Evolutionary conservation across 2,329 filamentous ascomycete species (phyloP), one percentile per base, ranked within the genome.

Genomic region (Sporothrix schenckii): DNA sequence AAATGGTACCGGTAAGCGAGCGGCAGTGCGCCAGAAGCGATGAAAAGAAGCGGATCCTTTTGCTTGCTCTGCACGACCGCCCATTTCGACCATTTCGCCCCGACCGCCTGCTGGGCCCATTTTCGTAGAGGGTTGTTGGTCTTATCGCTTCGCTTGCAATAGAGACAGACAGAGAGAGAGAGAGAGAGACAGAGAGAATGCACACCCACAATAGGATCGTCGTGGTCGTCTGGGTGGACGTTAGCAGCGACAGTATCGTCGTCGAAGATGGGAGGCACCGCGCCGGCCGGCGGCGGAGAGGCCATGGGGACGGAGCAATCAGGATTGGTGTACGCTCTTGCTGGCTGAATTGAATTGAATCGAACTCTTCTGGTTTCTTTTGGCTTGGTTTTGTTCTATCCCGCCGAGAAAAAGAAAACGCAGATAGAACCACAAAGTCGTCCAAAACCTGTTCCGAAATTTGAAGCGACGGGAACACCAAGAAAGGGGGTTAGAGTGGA

Each of bases 171-270:
- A 44, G 3, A 14, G 10, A 44, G 10, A 9, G 41, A 13, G 10
- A 14, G 10, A 13, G 6, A 13, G 11, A 16, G 3, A 9, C 1
- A 44, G 3, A 16, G 11, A 44, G 41, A 44, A 13, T 44, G 6
- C 34, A 34, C 9, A 63, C 68, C 56, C 49, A 69, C 68, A 69
- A 69, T 65, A 24, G 41, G 30, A 27, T 61, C 24, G 39, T 69
- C 68, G 49, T 69, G 68, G 39, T 69, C 68, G 68, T 69, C 68
- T 0, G 60, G 58, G n/a, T 69, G 54, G 19, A 60, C 21, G 9
- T 53, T 66, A 14, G 50, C 56, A 1, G 39, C 30, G 44, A 69
- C 67, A 1, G 56, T 10, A 30, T 47, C 39, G 47, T 53, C 47
- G 44, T 68, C 65, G 19, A 66, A 1, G 34, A 52, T 34, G 16